Percentiles rank a stretch among this genome's conserved stretches.
Conservation (phyloP, 2,329 filamentous ascomycete genomes). For the Penicillium hordei region DNA sequence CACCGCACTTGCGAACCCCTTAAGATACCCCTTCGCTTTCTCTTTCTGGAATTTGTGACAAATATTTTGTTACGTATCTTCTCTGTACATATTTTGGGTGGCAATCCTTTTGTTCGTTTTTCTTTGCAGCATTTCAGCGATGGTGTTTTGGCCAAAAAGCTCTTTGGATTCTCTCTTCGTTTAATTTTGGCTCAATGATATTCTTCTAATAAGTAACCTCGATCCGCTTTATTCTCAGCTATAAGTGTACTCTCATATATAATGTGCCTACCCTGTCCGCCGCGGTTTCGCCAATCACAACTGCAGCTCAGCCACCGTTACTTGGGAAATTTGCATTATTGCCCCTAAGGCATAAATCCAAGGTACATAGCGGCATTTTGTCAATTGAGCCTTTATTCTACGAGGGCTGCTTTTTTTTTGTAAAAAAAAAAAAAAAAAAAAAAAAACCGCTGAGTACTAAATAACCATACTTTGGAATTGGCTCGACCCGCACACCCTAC, state of each 20-base stretch:
- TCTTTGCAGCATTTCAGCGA: constrained; percentile 11
- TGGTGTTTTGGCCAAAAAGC: constrained; percentile 5
- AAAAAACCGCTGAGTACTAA: too few species aligned
- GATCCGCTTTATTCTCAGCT: too few species aligned
- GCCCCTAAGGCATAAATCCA: too few species aligned
- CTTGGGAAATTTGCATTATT: too few species aligned
- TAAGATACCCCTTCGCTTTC: constrained; percentile 7
- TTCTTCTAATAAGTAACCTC: background rate
- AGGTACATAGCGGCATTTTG: too few species aligned
- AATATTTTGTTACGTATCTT: background rate
- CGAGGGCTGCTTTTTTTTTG: too few species aligned
- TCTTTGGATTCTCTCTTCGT: background rate
- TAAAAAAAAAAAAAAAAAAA: too few species aligned
- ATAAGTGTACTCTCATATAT: background rate
- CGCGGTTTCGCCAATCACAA: background rate
- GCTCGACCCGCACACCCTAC: background rate
- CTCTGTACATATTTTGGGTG: background rate
- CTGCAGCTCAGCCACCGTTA: too few species aligned
- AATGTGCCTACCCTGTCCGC: background rate
- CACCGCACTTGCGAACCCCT: background rate
- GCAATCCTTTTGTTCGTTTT: background rate
- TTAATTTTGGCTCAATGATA: background rate
- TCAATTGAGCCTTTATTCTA: too few species aligned
- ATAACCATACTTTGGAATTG: too few species aligned
- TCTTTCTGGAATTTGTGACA: background rate